These are phyloP conservation scores for Tephrocybe sp. DNA, from an alignment of 768 basidiomycete species.

Conservation along the genomic window DNA sequence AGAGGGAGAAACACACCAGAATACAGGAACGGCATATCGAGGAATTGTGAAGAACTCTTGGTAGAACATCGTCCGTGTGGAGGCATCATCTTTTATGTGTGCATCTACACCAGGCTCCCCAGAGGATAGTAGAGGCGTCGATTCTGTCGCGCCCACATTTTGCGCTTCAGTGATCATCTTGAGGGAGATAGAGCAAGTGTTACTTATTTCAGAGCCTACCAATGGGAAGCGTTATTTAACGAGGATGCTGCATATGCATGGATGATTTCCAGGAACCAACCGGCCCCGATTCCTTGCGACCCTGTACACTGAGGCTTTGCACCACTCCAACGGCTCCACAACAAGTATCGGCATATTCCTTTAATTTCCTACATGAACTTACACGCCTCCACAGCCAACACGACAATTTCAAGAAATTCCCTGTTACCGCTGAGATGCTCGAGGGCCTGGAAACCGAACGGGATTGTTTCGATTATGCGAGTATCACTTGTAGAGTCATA, in stretches of 20 bases:
- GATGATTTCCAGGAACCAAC: too few species aligned
- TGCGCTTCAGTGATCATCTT: background rate
- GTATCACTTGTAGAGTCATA: background rate
- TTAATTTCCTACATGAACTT: conserved; percentile 13
- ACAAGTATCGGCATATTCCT: conserved; percentile 10
- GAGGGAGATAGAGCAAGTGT: too few species aligned
- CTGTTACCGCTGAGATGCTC: background rate
- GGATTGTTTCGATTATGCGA: conserved; percentile 4
- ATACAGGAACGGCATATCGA: conserved; percentile 2
- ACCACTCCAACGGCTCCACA: background rate
- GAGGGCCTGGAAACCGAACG: background rate
- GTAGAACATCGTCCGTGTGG: background rate
- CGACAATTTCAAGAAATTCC: conserved; percentile 4
- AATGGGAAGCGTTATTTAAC: too few species aligned
- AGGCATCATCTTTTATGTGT: background rate
- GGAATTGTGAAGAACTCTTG: conserved; percentile 5
- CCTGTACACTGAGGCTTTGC: conserved; percentile 1
- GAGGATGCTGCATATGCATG: too few species aligned
- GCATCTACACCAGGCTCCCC: background rate
- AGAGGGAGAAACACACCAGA: background rate
- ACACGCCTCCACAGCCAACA: conserved; percentile 3
- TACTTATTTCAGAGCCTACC: too few species aligned
- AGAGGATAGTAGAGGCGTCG: conserved; percentile 1
- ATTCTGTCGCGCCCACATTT: background rate
- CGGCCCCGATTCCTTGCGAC: background rate